Conservation (phyloP, 2,329 filamentous ascomycete species). For the Metarhizium album region DNA sequence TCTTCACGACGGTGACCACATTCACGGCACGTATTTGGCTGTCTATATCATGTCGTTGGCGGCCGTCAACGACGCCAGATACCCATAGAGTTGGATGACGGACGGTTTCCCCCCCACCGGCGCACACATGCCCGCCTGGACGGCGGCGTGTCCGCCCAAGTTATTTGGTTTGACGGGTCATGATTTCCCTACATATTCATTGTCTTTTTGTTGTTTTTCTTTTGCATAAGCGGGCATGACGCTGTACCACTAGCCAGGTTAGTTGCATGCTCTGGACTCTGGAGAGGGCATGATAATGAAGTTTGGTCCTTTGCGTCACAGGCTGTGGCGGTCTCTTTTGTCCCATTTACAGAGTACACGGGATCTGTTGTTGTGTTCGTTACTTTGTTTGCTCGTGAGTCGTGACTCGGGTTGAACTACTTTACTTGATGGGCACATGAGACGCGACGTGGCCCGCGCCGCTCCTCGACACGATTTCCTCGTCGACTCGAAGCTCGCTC, state of each 20-base stretch:
- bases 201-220: conserved; percentile 4
- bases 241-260: conserved; percentile 2
- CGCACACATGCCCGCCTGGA: background rate
- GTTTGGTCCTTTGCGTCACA: background rate
- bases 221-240: conserved; percentile 10
- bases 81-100: conserved; percentile 17
- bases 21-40: too few species aligned
- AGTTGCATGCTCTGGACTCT: background rate
- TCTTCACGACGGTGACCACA: background rate
- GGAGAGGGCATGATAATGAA: background rate
- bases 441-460: too few species aligned
- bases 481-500: too few species aligned
- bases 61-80: conserved; percentile 10
- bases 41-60: conserved; percentile 4
- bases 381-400: too few species aligned
- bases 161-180: background rate
- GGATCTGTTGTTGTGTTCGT: too few species aligned
- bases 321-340: too few species aligned
- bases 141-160: background rate
- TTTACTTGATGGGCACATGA: too few species aligned
- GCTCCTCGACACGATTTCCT: too few species aligned
- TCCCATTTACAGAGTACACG: too few species aligned
- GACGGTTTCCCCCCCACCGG: background rate
- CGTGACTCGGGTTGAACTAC: too few species aligned
- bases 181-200: conserved; percentile 4